Evolutionary conservation across 176 grass and related monocot species (phyloP), one percentile per base, ranked within the genome.

Genomic region (Hyparrhenia diplandra): DNA sequence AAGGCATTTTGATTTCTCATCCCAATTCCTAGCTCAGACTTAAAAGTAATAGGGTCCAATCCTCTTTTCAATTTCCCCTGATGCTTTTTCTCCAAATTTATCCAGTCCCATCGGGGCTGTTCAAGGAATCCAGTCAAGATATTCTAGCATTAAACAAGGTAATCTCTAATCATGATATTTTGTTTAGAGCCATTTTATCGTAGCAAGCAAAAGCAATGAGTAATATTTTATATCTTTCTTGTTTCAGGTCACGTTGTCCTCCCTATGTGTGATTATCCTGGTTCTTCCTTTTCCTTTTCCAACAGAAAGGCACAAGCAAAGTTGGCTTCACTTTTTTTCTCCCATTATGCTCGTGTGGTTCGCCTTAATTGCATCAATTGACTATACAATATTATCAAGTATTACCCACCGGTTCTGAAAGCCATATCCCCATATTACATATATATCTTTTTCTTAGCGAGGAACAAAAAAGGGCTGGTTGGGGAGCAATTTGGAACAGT

Each of bases 51-150:
- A 54, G 2, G 51, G 20, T 54, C 17, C 20, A 24, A 18, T 77
- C 49, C 34, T 71, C 51, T 14, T 42, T 69, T 32, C 0, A 10
- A 43, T 71, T 43, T 30, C n/a, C n/a, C 24, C 25, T 72, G 10
- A 87, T 4, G 24, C 5, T n/a, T 45, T 18, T n/a, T 54, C 24
- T 85, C 61, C 34, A 8, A 60, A 8, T 11, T 43, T 77, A 66
- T 75, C 52, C 88, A 92, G 93, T 96, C 86, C 80, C 90, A 10
- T 96, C 93, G n/a, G n/a, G 4, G 93, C 93, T 14, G 93, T 96
- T 66, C 93, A 96, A 84, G 93, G 93, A 88, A 90, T 96, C 78
- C 93, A 96, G 76, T 88, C 90, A 39, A 92, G 88, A 75, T 96
- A 88, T 40, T 42, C 88, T 20, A 86, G 64, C 3, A 92, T 96